phyloP scores from a whole-genome alignment of 805 yeast species.

The Suhomyces xylopsoci region DNA sequence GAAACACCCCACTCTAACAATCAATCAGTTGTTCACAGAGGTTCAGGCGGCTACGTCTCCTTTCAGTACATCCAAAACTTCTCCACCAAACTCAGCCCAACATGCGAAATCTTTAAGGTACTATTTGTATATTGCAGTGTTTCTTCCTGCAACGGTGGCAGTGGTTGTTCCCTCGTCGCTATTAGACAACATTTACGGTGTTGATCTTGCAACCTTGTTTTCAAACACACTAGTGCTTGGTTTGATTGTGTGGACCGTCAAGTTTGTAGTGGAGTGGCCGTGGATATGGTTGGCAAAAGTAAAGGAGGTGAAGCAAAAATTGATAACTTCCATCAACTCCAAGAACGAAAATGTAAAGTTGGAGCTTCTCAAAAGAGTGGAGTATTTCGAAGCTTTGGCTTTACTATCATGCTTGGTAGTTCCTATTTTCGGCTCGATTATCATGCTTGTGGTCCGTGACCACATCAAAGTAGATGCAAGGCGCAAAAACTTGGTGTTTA shows the following conservation, averaged over 20 bases:
- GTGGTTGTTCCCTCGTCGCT: slow-evolving; percentile 18
- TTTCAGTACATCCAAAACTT: background rate
- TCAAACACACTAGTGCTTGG: slow-evolving; percentile 31
- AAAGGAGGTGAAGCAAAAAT: slow-evolving; percentile 11
- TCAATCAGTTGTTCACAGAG: background rate
- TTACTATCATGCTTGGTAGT: slow-evolving; percentile 23
- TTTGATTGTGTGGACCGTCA: slow-evolving; percentile 32
- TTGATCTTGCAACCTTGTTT: slow-evolving; percentile 23
- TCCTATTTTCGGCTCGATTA: slow-evolving; percentile 22
- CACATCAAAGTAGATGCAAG: slow-evolving; percentile 24
- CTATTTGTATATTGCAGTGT: slow-evolving; percentile 19
- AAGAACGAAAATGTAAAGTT: slow-evolving; percentile 1
- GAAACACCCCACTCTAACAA: background rate
- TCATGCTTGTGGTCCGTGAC: slow-evolving; percentile 28
- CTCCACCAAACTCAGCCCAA: background rate
- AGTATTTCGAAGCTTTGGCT: slow-evolving; percentile 19
- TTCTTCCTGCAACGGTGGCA: slow-evolving; percentile 27
- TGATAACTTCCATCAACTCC: slow-evolving; percentile 7
- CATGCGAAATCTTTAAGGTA: slow-evolving; percentile 8
- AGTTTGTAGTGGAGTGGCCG: slow-evolving; percentile 39
- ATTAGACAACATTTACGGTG: slow-evolving; percentile 3
- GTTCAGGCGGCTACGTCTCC: background rate
- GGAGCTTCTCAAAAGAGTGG: slow-evolving; percentile 8
- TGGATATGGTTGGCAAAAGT: slow-evolving; percentile 38
- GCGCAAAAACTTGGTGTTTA: slow-evolving; percentile 26